phyloP scores from a whole-genome alignment of 1,284 basidiomycete species.

The Cystobasidium sp. region DNA sequence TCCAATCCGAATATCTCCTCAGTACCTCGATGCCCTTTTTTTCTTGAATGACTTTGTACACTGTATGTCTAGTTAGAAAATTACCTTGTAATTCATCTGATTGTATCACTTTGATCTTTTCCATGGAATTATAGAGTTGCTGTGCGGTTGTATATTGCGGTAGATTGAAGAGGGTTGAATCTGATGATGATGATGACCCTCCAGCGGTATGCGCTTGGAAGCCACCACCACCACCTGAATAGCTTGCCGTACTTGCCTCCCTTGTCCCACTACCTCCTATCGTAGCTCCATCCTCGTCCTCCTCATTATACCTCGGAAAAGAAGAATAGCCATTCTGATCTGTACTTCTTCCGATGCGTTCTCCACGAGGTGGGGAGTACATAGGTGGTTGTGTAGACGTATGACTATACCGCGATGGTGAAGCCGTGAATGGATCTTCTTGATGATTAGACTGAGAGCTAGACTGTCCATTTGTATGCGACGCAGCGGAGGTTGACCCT shows the following conservation, averaged over 20 bases:
- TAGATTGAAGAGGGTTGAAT: conserved; percentile 1
- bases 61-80: conserved; percentile 37
- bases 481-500: not conserved
- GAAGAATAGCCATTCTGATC: conserved; percentile 18
- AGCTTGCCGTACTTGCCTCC: not conserved
- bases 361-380: conserved; percentile 14
- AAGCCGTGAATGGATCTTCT: not conserved
- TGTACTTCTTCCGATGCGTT: not conserved
- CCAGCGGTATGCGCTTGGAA: too few relatives aligned
- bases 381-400: conserved; percentile 13
- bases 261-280: too few relatives aligned
- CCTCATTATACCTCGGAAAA: conserved; percentile 25
- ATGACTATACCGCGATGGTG: not conserved
- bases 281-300: conserved; percentile 1
- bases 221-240: too few relatives aligned
- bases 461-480: not conserved
- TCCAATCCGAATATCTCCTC: conserved; percentile 80
- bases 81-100: conserved; percentile 26
- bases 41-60: conserved; percentile 26
- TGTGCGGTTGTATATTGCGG: conserved; percentile 4
- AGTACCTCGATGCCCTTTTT: conserved; percentile 54
- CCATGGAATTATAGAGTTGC: not conserved
- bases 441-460: not conserved
- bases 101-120: conserved; percentile 24
- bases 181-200: not conserved